These are phyloP conservation scores for Sapria himalayana DNA, from an alignment of 345 rosid species.

Conservation along the genomic window DNA sequence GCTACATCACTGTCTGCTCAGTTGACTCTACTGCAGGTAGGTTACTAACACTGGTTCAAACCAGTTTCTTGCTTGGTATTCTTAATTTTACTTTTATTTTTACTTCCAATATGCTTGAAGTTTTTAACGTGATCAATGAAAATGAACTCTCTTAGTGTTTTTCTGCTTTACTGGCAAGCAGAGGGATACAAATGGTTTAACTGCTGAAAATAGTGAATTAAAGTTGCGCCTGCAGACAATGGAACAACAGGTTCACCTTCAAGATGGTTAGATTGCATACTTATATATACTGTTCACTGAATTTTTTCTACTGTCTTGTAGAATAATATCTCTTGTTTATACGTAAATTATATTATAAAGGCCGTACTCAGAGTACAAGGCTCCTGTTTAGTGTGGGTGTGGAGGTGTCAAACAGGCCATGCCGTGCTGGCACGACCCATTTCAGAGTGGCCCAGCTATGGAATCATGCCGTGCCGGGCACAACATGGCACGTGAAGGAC, in stretches of 20 bases:
- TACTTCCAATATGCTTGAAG: neutral
- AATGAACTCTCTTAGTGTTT: neutral
- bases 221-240: constrained; percentile 73
- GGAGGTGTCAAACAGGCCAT: too few species aligned
- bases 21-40: constrained; percentile 66
- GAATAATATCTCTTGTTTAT: too few species aligned
- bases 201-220: constrained; percentile 66
- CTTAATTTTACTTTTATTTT: neutral
- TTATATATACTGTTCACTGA: neutral
- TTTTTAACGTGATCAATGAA: constrained; percentile 1
- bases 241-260: constrained; percentile 80
- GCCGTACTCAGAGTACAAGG: too few species aligned
- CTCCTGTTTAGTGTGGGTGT: too few species aligned
- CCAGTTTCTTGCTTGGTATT: neutral
- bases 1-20: constrained; percentile 87
- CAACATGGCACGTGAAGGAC: too few species aligned
- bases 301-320: too few species aligned
- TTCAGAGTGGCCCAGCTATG: too few species aligned
- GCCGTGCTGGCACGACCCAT: too few species aligned
- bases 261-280: constrained; percentile 38
- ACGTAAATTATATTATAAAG: too few species aligned
- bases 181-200: constrained; percentile 74
- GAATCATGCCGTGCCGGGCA: too few species aligned
- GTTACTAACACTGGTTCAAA: constrained; percentile 1
- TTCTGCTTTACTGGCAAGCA: constrained; percentile 11